phyloP scores from a whole-genome alignment of 352 stramenopile species.

The Peronosclerospora sorghi region DNA sequence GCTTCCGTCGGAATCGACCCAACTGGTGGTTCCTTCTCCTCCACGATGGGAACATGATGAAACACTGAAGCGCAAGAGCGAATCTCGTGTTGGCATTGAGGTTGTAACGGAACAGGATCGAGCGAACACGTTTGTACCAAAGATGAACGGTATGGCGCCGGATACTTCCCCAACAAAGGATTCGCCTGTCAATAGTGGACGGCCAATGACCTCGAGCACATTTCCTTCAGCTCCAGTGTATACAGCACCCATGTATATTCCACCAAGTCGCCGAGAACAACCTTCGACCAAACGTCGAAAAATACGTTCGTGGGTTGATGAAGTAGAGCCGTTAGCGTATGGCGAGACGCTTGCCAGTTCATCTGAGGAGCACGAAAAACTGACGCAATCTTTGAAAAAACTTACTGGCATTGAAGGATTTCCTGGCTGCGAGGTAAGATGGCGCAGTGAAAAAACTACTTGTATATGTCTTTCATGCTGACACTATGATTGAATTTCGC shows the following conservation, averaged over 20 bases:
- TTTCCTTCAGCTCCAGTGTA: conserved; percentile 40
- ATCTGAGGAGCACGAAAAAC: conserved; percentile 54
- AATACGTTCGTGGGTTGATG: conserved; percentile 80
- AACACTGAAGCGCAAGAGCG: conserved; percentile 24
- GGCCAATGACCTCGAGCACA: conserved; percentile 11
- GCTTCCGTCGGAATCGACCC: conserved; percentile 35
- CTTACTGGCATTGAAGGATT: conserved; percentile 69
- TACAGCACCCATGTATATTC: conserved; percentile 63
- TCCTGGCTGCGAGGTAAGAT: conserved; percentile 72
- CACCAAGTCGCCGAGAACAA: conserved; percentile 39
- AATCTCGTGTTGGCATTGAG: conserved; percentile 34
- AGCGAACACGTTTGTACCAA: conserved; percentile 46
- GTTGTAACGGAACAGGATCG: conserved; percentile 65
- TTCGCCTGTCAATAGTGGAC: conserved; percentile 18
- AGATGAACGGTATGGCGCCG: conserved; percentile 14
- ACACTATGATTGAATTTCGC: conserved; percentile 1
- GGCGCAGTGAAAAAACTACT: no score
- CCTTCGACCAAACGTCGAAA: conserved; percentile 70
- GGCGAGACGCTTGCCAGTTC: conserved; percentile 43
- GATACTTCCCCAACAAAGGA: conserved; percentile 3
- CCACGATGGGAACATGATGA: conserved; percentile 57
- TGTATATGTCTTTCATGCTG: not conserved
- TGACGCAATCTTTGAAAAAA: conserved; percentile 45
- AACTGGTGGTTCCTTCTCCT: conserved; percentile 34
- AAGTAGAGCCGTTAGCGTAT: conserved; percentile 51